Evolutionary conservation across 805 yeast species (phyloP).

Genomic region (Candida ulmi): DNA sequence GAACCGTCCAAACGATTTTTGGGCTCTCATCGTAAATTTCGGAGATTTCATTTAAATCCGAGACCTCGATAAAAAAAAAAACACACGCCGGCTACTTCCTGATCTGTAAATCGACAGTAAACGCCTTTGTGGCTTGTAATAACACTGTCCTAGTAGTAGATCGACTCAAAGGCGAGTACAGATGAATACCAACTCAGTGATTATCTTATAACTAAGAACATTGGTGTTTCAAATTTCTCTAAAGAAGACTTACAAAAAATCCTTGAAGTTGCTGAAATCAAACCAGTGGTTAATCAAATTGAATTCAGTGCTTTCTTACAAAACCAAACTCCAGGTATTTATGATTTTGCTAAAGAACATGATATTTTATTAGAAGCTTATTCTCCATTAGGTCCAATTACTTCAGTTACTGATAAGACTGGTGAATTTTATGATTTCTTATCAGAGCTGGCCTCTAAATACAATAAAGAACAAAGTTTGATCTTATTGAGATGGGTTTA

Average conservation of each 20-base stretch:
- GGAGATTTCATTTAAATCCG: too few relatives aligned
- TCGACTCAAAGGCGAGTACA: too few relatives aligned
- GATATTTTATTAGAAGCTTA: conserved; percentile 57
- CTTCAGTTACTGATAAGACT: conserved; percentile 39
- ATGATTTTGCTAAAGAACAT: conserved; percentile 43
- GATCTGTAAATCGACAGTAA: too few relatives aligned
- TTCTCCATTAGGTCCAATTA: conserved; percentile 61
- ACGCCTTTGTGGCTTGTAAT: too few relatives aligned
- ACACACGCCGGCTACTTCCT: too few relatives aligned
- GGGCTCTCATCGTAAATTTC: too few relatives aligned
- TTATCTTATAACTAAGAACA: too few relatives aligned
- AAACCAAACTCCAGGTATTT: conserved; percentile 58
- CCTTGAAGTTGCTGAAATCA: conserved; percentile 29
- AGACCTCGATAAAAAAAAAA: too few relatives aligned
- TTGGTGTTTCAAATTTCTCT: conserved; percentile 59
- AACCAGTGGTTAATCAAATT: conserved; percentile 58
- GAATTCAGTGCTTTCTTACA: conserved; percentile 63
- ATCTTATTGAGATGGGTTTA: conserved; percentile 67
- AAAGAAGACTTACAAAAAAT: conserved; percentile 40
- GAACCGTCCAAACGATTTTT: too few relatives aligned
- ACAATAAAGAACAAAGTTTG: conserved; percentile 55
- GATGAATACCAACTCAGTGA: too few relatives aligned
- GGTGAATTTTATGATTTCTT: conserved; percentile 34
- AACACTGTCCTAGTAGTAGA: too few relatives aligned
- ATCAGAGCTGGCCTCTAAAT: conserved; percentile 46